These are phyloP conservation scores for Fusarium duplospermum DNA, from an alignment of 2,329 filamentous ascomycete species.

Conservation along the genomic window DNA sequence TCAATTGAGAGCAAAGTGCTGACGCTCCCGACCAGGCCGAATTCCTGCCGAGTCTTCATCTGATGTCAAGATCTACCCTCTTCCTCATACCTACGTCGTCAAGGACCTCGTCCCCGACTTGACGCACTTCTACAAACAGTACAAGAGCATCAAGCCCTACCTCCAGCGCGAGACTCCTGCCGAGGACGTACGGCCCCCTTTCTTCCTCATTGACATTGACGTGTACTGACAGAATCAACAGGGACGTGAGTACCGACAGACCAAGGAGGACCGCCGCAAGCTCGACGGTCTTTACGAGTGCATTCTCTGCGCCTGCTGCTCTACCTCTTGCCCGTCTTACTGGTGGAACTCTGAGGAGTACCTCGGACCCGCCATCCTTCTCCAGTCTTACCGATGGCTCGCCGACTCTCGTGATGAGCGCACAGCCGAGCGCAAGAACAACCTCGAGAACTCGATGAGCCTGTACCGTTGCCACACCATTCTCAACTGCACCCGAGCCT, in stretches of 20 bases:
- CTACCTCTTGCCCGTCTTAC: conserved; percentile 98
- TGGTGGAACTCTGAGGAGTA: conserved; percentile 99
- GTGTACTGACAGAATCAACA: conserved; percentile 51
- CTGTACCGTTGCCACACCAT: conserved; percentile 99
- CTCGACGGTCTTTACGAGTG: conserved; percentile 98
- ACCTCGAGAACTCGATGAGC: conserved; percentile 98
- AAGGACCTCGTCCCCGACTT: conserved; percentile 98
- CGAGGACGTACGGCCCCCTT: conserved; percentile 71
- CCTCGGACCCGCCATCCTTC: conserved; percentile 93
- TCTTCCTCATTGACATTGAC: not conserved
- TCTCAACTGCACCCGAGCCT: conserved; percentile 97
- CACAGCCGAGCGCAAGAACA: conserved; percentile 86
- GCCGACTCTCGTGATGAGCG: conserved; percentile 94
- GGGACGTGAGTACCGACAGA: conserved; percentile 94
- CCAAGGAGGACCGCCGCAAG: conserved; percentile 92
- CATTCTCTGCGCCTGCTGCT: conserved; percentile 99
- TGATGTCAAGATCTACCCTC: conserved; percentile 94
- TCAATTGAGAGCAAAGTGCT: conserved; percentile 20
- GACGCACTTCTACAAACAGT: conserved; percentile 99
- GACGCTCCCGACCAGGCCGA: conserved; percentile 71
- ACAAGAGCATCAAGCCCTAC: conserved; percentile 99
- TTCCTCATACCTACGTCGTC: conserved; percentile 98
- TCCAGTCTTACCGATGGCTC: conserved; percentile 98
- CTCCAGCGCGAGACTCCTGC: conserved; percentile 89
- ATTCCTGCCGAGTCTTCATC: conserved; percentile 85